Base-by-base conservation (phyloP, 768 basidiomycete species). In the Tubosaeta sp. region DNA sequence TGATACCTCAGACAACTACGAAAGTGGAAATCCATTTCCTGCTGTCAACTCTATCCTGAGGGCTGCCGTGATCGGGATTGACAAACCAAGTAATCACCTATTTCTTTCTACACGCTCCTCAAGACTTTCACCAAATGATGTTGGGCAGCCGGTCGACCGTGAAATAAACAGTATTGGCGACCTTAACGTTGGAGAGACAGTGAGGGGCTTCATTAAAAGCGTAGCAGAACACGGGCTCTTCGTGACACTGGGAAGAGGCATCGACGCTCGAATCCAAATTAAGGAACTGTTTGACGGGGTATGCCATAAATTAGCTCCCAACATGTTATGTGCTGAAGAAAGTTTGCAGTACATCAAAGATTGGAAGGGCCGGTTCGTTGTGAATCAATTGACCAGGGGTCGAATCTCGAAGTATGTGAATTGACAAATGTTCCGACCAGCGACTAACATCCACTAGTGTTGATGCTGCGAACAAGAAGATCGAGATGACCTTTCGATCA, bases 201-300 rank as follows among this genome's bases (percentile, higher is more conserved):
- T 95, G 16, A 80, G 92, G 48, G 95, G 95, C 11, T 91, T 95
- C 64, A 80, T 97, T 64, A 97, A 92, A 72, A 90, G 82, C 60
- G 76, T 98, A 31, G 79, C 83, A 16, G 87, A 92, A 43, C 85
- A 88, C 64, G 95, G 95, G 14, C 63, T 99, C 17, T 98, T 97
- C 60, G 91, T 99, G 4, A 82, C 82, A 26, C 71, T 99, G 33
- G 92, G 91, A 10, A 80, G 86, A 29, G 78, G 79, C n/a, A 74
- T 97, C 26, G 91, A 94, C 63, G 94, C 88, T 51, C 84, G 95
- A 16, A 85, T 99, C 26, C 92, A 95, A 71, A 97, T 97, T 65
- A 84, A 80, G 63, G 91, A 97, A 70, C 78, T 95, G 5, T 97
- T 95, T 65, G 91, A 97, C 62, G 92, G 94, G 60, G 82, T 81